Evolutionary conservation across 495 filamentous ascomycete species (phyloP).

Genomic region (Aspergillus incahuasiensis): DNA sequence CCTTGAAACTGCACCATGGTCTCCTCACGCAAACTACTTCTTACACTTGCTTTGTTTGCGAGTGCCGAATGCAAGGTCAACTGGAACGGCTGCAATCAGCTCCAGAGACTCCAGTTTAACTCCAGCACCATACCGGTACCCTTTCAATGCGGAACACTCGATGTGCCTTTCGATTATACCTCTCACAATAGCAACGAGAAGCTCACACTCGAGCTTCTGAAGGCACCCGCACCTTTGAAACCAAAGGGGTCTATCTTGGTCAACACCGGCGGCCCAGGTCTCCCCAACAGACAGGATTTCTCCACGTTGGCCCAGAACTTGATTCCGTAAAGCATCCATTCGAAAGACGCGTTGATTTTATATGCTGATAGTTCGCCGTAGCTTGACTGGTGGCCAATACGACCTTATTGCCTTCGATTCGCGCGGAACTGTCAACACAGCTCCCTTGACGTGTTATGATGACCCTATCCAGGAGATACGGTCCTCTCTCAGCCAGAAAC

Average conservation of each 20-base stretch:
- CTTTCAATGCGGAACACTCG: background rate
- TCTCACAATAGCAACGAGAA: background rate
- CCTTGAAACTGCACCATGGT: conserved; percentile 4
- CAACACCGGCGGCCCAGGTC: conserved; percentile 2
- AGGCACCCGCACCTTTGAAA: conserved; percentile 3
- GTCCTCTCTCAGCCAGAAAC: background rate
- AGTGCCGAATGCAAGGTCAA: conserved; percentile 1
- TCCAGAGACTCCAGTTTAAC: background rate
- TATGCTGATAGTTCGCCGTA: background rate
- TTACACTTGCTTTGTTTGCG: background rate
- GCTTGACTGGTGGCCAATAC: conserved; percentile 4
- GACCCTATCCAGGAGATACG: background rate
- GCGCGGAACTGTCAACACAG: conserved; percentile 3
- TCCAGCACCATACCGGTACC: conserved; percentile 1
- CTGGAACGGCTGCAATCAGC: background rate
- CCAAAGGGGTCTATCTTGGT: conserved; percentile 3
- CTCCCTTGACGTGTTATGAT: background rate
- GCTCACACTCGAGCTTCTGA: conserved; percentile 2
- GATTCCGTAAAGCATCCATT: conserved; percentile 1
- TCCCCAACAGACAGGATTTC: background rate
- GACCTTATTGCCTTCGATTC: conserved; percentile 4
- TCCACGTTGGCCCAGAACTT: background rate
- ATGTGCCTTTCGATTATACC: conserved; percentile 6
- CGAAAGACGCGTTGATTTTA: background rate
- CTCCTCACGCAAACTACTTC: background rate